A percentile compares a stretch with the other conserved stretches of the same genome.
Conservation (phyloP, 2,329 filamentous ascomycete species). For the Aspergillus fumigatiaffinis region DNA sequence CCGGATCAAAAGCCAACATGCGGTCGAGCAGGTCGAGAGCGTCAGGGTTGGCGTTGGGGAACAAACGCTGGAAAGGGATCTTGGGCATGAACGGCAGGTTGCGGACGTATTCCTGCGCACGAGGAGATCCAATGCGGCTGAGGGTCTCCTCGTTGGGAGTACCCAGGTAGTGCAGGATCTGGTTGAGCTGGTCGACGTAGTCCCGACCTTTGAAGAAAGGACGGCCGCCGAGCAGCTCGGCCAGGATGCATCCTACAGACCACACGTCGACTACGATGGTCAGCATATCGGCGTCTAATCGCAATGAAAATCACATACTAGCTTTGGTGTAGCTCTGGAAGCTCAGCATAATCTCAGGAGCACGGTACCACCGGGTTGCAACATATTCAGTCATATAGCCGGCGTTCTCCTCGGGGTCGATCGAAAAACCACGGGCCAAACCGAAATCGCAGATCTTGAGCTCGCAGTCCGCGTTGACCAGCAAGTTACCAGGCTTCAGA, state of each 20-base stretch:
- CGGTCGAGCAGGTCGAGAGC: conserved; percentile 91
- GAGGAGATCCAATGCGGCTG: conserved; percentile 85
- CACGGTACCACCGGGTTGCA: conserved; percentile 96
- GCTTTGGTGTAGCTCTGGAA: conserved; percentile 99
- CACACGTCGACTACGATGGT: conserved; percentile 82
- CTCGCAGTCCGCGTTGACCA: conserved; percentile 98
- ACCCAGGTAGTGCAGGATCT: conserved; percentile 96
- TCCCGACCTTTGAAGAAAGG: conserved; percentile 99
- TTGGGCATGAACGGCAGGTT: conserved; percentile 95
- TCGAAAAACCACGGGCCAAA: conserved; percentile 90
- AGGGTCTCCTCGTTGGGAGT: conserved; percentile 95
- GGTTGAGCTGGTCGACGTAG: conserved; percentile 98
- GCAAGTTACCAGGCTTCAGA: conserved; percentile 91
- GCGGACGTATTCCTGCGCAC: conserved; percentile 96
- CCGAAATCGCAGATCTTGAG: conserved; percentile 99
- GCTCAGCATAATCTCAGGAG: conserved; percentile 98
- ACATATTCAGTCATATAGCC: conserved; percentile 99
- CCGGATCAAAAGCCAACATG: conserved; percentile 97
- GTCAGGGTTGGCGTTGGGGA: conserved; percentile 92
- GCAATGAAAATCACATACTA: conserved; percentile 63
- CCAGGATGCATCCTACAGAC: conserved; percentile 97
- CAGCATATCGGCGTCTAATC: conserved; percentile 2
- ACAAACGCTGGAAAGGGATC: conserved; percentile 80
- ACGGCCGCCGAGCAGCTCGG: conserved; percentile 89
- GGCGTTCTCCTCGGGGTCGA: conserved; percentile 96